A percentile compares a stretch with the other conserved stretches of the same genome.
Evolutionary conservation across 192 early-diverging fungal genomes (phyloP).

Genomic region (Mortierella antarctica): DNA sequence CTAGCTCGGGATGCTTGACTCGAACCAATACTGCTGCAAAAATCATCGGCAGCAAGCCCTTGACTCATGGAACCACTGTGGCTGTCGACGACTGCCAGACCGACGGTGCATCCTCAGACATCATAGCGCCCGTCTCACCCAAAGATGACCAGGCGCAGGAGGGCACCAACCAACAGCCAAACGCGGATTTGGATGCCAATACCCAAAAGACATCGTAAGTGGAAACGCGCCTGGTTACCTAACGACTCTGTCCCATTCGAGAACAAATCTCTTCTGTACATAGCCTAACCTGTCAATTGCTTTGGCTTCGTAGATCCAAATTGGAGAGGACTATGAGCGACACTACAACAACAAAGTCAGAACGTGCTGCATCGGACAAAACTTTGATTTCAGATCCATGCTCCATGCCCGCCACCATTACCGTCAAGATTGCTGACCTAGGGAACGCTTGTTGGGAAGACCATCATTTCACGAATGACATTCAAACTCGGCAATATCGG

Average conservation of each 20-base stretch:
- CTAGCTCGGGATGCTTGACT: neutral
- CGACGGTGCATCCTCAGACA: neutral
- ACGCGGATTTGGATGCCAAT: neutral
- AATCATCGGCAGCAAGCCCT: conserved; percentile 36
- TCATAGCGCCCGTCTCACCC: conserved; percentile 16
- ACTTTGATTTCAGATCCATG: neutral
- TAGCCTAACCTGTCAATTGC: neutral
- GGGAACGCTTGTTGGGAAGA: conserved; percentile 97
- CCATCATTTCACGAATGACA: conserved; percentile 95
- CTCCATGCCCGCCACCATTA: conserved; percentile 47
- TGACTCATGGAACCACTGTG: conserved; percentile 18
- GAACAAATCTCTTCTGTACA: neutral
- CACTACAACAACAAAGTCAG: conserved; percentile 43
- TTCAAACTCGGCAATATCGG: conserved; percentile 98
- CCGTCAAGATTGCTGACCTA: conserved; percentile 95
- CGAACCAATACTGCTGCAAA: neutral
- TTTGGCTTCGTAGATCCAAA: conserved; percentile 30
- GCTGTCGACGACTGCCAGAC: neutral
- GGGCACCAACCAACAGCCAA: neutral
- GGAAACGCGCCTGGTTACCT: too few species aligned
- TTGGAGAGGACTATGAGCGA: conserved; percentile 75
- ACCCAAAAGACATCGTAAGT: neutral
- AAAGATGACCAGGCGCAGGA: conserved; percentile 1
- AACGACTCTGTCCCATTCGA: neutral
- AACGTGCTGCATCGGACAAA: neutral